These are phyloP conservation scores for Phlegmacium glaucopus DNA, from an alignment of 768 basidiomycete species.

Conservation along the genomic window DNA sequence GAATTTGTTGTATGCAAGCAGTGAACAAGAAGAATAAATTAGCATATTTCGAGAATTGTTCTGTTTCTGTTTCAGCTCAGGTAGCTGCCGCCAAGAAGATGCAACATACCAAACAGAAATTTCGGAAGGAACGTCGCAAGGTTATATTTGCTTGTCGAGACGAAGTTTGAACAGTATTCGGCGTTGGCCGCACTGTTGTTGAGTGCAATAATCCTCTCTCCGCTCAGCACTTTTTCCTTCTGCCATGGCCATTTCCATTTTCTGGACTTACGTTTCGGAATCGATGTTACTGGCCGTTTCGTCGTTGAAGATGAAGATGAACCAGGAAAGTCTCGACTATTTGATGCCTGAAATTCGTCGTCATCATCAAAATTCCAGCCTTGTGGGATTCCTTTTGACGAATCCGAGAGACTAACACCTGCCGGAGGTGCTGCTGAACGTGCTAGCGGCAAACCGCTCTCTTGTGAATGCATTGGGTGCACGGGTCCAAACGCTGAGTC, in stretches of 20 bases:
- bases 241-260: conserved; percentile 87
- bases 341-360: conserved; percentile 45
- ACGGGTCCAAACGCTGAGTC: conserved; percentile 65
- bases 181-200: conserved; percentile 69
- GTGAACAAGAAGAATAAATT: conserved; percentile 99
- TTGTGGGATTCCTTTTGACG: conserved; percentile 50
- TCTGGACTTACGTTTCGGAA: conserved; percentile 25
- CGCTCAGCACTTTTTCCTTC: conserved; percentile 58
- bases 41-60: conserved; percentile 98
- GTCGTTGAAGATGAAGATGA: conserved; percentile 37
- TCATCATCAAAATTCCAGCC: conserved; percentile 72
- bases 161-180: conserved; percentile 76
- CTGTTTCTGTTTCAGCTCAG: conserved; percentile 37
- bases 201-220: conserved; percentile 79
- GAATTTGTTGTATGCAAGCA: conserved; percentile 95
- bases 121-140: conserved; percentile 83
- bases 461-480: conserved; percentile 47
- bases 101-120: conserved; percentile 78
- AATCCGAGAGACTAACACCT: conserved; percentile 48
- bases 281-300: conserved; percentile 16
- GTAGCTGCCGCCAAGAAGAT: not conserved
- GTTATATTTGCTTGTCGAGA: conserved; percentile 96
- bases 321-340: conserved; percentile 38
- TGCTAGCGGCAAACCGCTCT: conserved; percentile 57
- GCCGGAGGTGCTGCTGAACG: conserved; percentile 60